Evolutionary conservation across 78 protist species (phyloP), one percentile per base, ranked within the genome.

Genomic region (Speleostelium caveatum): DNA sequence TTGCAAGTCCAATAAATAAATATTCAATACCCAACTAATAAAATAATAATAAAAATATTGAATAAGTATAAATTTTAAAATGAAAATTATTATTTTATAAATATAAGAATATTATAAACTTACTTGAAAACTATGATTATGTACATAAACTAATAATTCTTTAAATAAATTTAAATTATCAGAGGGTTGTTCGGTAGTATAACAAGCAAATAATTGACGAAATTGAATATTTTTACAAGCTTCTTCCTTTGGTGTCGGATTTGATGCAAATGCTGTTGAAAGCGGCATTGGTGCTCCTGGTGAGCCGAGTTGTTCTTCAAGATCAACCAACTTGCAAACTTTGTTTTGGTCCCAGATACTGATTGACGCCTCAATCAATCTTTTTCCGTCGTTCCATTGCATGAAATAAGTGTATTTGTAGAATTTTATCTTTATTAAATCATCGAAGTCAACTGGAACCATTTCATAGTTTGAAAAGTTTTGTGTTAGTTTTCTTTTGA

Each of bases 261-360:
- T n/a, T n/a, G n/a, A n/a, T n/a, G n/a, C 42, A 42, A 33, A 39
- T 39, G 24, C 19, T 22, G 17, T 38, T 67, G 74, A 67, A 12
- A 8, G 21, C 32, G 49, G 7, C 36, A 22, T 7, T 66, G 73
- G 32, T 35, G 69, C 17, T 28, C 39, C n/a, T 24, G 36, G 28
- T 59, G 21, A 59, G 1, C 39, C 6, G 19, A 4, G 22, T 24
- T 63, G 21, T 35, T 45, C 63, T 33, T 72, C 78, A 1, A 74
- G 24, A 56, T 80, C 45, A 0, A 67, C 56, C 24, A 80, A 39
- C 6, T 36, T 80, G 28, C 73, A 80, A 68, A 80, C 77, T 39
- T 80, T 80, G 39, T 80, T 80, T 58, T 80, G 89, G 30, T 80
- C 89, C 89, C 89, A 80, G n/a, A 80, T 67, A 53, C 78, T 68